Evolutionary conservation across 257 asterid species (phyloP).

Genomic region (Verbascum thapsus): DNA sequence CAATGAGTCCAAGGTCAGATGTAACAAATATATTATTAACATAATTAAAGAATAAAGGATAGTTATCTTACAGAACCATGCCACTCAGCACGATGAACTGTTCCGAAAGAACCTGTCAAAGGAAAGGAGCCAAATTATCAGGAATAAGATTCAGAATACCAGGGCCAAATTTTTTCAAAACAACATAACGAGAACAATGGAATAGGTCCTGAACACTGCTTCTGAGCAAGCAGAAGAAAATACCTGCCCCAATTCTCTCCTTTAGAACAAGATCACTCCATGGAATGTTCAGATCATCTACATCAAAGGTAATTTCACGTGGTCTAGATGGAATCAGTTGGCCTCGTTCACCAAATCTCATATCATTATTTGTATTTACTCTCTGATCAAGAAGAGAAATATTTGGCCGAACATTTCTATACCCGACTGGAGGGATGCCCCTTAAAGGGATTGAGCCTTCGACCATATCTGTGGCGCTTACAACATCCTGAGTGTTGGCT

Average conservation of each 20-base stretch:
- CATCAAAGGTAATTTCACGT: constrained; percentile 57
- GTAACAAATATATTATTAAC: constrained; percentile 23
- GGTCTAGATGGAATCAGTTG: constrained; percentile 46
- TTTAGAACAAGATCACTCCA: constrained; percentile 85
- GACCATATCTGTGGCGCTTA: constrained; percentile 43
- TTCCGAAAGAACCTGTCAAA: constrained; percentile 92
- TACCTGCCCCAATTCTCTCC: constrained; percentile 97
- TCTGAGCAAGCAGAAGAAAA: constrained; percentile 30
- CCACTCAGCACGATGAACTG: constrained; percentile 99
- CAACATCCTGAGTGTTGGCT: constrained; percentile 43
- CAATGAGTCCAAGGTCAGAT: constrained; percentile 20
- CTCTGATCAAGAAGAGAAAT: constrained; percentile 45
- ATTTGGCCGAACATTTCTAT: constrained; percentile 44
- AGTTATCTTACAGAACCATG: constrained; percentile 92
- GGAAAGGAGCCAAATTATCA: constrained; percentile 25
- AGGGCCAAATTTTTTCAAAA: constrained; percentile 11
- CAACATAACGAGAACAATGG: not conserved
- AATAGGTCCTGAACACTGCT: constrained; percentile 16
- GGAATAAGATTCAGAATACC: constrained; percentile 22
- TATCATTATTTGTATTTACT: constrained; percentile 39
- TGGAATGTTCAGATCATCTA: constrained; percentile 80
- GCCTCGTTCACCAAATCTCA: constrained; percentile 52
- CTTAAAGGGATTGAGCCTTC: constrained; percentile 42
- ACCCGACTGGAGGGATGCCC: constrained; percentile 44
- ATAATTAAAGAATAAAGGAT: constrained; percentile 25